These are phyloP conservation scores for Cercophora sp. DNA, from an alignment of 495 filamentous ascomycete species.

Conservation along the genomic window DNA sequence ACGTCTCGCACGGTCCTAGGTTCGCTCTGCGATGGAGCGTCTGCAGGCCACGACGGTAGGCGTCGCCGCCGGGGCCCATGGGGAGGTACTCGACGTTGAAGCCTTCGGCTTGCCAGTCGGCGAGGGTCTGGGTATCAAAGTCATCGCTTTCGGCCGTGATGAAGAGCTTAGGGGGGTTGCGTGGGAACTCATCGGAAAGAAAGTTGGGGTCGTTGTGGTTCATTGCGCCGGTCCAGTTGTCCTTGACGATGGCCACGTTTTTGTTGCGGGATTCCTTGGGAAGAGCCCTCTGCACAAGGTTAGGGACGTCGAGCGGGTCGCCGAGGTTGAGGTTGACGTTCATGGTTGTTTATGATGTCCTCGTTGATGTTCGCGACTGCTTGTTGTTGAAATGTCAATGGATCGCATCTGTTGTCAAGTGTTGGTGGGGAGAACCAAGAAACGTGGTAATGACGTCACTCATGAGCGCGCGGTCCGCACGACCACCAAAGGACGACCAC, in stretches of 20 bases:
- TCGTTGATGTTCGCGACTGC: too few relatives aligned
- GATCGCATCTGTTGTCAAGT: too few relatives aligned
- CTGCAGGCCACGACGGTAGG: constrained; percentile 47
- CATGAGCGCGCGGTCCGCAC: too few relatives aligned
- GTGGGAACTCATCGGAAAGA: constrained; percentile 33
- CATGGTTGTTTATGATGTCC: constrained; percentile 16
- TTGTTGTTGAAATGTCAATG: too few relatives aligned
- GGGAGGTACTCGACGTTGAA: constrained; percentile 62
- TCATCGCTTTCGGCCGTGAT: constrained; percentile 59
- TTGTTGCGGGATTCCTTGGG: constrained; percentile 22
- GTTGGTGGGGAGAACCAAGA: too few relatives aligned
- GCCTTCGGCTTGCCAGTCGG: constrained; percentile 62
- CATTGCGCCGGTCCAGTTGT: constrained; percentile 18
- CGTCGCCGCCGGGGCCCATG: constrained; percentile 48
- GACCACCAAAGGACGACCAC: too few relatives aligned
- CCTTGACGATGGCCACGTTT: constrained; percentile 32
- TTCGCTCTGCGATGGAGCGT: constrained; percentile 16
- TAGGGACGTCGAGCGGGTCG: constrained; percentile 19
- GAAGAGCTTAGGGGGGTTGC: constrained; percentile 52
- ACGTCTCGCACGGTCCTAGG: constrained; percentile 32
- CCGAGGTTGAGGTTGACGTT: constrained; percentile 17
- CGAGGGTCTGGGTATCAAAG: constrained; percentile 55
- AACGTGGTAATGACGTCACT: too few relatives aligned
- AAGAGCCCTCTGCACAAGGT: constrained; percentile 29
- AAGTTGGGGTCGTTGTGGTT: constrained; percentile 37